Evolutionary conservation across 1,284 basidiomycete genomes (phyloP).

Genomic region (Phaffia rhodozyma): DNA sequence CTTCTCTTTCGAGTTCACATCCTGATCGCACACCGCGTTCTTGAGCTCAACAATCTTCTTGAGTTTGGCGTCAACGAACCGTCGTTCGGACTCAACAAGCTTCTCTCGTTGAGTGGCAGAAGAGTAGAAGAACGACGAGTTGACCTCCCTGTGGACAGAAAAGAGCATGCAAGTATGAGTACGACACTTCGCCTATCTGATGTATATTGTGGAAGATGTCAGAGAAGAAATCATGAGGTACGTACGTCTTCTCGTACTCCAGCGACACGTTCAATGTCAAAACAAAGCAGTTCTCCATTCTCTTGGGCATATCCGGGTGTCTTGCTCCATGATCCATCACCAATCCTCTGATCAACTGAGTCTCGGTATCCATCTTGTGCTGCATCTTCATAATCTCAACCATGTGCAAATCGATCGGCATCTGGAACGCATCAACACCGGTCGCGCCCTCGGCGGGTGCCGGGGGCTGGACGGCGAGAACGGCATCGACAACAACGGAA

Average conservation of each 20-base stretch:
- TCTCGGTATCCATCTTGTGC: slow-evolving; percentile 94
- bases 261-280: slow-evolving; percentile 94
- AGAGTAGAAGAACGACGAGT: slow-evolving; percentile 99
- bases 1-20: slow-evolving; percentile 45
- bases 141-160: slow-evolving; percentile 64
- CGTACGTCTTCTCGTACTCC: slow-evolving; percentile 98
- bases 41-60: slow-evolving; percentile 97
- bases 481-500: slow-evolving; percentile 89
- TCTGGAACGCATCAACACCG: slow-evolving; percentile 58
- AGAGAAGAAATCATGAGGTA: slow-evolving; percentile 21
- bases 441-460: slow-evolving; percentile 42
- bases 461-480: slow-evolving; percentile 72
- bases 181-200: no score
- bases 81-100: slow-evolving; percentile 92
- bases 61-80: slow-evolving; percentile 87
- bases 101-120: slow-evolving; percentile 98
- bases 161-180: background rate
- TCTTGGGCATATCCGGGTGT: slow-evolving; percentile 99
- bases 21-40: slow-evolving; percentile 87
- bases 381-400: slow-evolving; percentile 99
- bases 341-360: slow-evolving; percentile 88
- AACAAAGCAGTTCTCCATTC: slow-evolving; percentile 92
- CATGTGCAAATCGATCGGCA: slow-evolving; percentile 98
- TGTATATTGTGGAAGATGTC: no score
- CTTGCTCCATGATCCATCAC: slow-evolving; percentile 89